Evolutionary conservation across 2,329 filamentous ascomycete species (phyloP).

Genomic region (Aphanocladium album): DNA sequence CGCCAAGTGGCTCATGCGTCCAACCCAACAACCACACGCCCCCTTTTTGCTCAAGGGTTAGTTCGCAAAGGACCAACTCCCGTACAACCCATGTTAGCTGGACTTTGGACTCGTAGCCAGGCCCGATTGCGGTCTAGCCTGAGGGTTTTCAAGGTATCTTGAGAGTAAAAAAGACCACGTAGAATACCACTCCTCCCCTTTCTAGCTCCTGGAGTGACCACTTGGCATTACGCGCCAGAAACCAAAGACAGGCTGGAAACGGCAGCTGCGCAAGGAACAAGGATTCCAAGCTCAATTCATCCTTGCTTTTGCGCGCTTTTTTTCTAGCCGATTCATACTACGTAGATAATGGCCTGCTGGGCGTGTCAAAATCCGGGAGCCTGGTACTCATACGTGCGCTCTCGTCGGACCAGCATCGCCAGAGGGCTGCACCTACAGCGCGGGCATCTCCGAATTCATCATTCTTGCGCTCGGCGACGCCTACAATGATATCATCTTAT

Average conservation of each 20-base stretch:
- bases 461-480: neutral
- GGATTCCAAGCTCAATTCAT: neutral
- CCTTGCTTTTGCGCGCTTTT: neutral
- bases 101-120: neutral
- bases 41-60: neutral
- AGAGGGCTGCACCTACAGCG: neutral
- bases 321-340: neutral
- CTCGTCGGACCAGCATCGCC: neutral
- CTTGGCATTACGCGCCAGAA: neutral
- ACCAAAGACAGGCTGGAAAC: neutral
- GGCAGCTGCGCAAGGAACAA: neutral
- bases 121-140: neutral
- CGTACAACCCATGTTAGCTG: neutral
- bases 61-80: neutral
- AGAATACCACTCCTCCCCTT: neutral
- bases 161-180: too few species aligned
- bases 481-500: neutral
- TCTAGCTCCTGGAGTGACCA: neutral
- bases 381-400: neutral
- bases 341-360: neutral
- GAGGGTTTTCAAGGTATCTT: neutral
- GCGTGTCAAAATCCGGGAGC: neutral
- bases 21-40: neutral
- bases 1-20: neutral
- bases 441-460: neutral